phyloP scores from a whole-genome alignment of 768 basidiomycete species.

The Scleroderma citrinum region DNA sequence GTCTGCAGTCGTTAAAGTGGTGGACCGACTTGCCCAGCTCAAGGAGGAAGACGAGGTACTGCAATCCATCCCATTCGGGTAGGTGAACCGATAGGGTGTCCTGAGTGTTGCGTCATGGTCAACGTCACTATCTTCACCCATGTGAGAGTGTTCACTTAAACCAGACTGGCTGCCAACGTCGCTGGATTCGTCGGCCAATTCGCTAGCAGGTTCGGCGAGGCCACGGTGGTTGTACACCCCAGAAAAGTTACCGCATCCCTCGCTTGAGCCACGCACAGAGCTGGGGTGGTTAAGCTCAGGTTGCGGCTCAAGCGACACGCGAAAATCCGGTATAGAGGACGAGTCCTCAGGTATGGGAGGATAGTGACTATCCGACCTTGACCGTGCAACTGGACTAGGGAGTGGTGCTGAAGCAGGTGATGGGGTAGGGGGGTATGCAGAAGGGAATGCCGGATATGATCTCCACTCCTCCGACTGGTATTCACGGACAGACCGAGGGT shows the following conservation, averaged over 20 bases:
- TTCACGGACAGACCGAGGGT: constrained; percentile 26
- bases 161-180: constrained; percentile 22
- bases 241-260: constrained; percentile 30
- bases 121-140: constrained; percentile 46
- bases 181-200: constrained; percentile 19
- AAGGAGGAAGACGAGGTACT: constrained; percentile 20
- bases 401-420: constrained; percentile 34
- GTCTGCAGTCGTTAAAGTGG: constrained; percentile 35
- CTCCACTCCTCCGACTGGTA: constrained; percentile 60
- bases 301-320: constrained; percentile 59
- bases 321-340: constrained; percentile 52
- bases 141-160: constrained; percentile 15
- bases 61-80: constrained; percentile 13
- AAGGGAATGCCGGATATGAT: constrained; percentile 67
- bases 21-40: constrained; percentile 23
- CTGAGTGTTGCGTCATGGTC: constrained; percentile 62
- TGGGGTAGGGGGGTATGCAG: constrained; percentile 73
- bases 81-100: constrained; percentile 44
- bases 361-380: constrained; percentile 9
- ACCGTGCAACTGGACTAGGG: constrained; percentile 12
- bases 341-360: constrained; percentile 35
- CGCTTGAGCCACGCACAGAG: constrained; percentile 59
- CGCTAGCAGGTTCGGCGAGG: constrained; percentile 1
- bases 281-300: constrained; percentile 55
- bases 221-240: constrained; percentile 35